Conservation (phyloP, 108 stramenopile species). For the Conticribra guillardii region DNA sequence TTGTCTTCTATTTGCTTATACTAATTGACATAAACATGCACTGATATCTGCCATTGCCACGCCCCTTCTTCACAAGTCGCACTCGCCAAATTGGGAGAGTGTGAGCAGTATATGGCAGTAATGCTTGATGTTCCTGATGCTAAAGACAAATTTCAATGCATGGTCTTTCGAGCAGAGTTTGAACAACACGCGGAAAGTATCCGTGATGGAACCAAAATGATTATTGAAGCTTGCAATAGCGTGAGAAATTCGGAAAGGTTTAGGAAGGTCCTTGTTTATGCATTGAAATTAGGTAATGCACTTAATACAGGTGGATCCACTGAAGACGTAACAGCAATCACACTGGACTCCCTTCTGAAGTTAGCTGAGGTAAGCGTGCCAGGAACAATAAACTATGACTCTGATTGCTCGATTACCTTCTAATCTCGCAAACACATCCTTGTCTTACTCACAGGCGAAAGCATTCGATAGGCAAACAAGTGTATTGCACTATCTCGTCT, state of each 20-base stretch:
- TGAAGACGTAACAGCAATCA: conserved; percentile 48
- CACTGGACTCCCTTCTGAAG: conserved; percentile 44
- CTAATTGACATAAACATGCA: neutral
- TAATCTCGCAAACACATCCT: neutral
- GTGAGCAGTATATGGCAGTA: conserved; percentile 51
- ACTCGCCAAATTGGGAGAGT: conserved; percentile 47
- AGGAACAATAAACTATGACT: no score
- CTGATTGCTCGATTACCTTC: neutral
- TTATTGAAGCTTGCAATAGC: conserved; percentile 45
- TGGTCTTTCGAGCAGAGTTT: conserved; percentile 52
- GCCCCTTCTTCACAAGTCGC: neutral
- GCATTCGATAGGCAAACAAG: conserved; percentile 54
- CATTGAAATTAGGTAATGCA: conserved; percentile 49
- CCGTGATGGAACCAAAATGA: conserved; percentile 42
- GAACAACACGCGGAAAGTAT: conserved; percentile 36
- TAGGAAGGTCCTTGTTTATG: conserved; percentile 43
- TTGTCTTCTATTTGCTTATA: no score
- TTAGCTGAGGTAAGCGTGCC: conserved; percentile 30
- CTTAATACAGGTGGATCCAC: conserved; percentile 44
- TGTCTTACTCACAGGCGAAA: conserved; percentile 28
- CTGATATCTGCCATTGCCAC: neutral
- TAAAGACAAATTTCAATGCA: conserved; percentile 45
- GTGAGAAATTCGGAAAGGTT: conserved; percentile 49
- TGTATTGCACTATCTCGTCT: conserved; percentile 51
- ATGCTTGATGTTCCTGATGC: conserved; percentile 52